These are phyloP conservation scores for Saccharomycopsis javanensis DNA, from an alignment of 805 yeast species.

Conservation along the genomic window DNA sequence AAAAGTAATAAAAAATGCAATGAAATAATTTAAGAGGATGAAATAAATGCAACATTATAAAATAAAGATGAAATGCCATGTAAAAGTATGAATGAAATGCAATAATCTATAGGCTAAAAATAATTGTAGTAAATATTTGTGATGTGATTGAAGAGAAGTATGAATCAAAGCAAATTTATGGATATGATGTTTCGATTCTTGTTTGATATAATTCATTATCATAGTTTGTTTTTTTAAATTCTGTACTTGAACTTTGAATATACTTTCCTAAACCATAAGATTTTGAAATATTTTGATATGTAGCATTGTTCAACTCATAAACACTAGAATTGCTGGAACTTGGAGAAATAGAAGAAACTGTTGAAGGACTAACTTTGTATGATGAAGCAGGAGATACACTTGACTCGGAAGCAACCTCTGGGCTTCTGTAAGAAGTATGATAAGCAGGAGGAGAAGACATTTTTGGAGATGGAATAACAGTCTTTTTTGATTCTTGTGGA, in stretches of 20 bases:
- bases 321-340: conserved; percentile 8
- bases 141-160: not conserved
- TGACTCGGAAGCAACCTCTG: not conserved
- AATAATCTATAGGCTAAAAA: not conserved
- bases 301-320: conserved; percentile 2
- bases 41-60: not conserved
- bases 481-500: not conserved
- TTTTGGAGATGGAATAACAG: conserved; percentile 3
- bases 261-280: conserved; percentile 10
- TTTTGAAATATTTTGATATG: conserved; percentile 10
- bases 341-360: conserved; percentile 9
- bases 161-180: not conserved
- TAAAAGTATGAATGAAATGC: conserved; percentile 1
- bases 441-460: not conserved
- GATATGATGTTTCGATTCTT: not conserved
- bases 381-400: not conserved
- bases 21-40: not conserved
- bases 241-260: conserved; percentile 17
- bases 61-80: not conserved
- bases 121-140: not conserved
- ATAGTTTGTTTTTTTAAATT: conserved; percentile 5
- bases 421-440: not conserved
- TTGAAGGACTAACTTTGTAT: conserved; percentile 4
- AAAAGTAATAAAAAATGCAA: not conserved
- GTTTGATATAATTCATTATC: not conserved